Conservation (phyloP, 768 basidiomycete species). For the Gautieria morchelliformis region DNA sequence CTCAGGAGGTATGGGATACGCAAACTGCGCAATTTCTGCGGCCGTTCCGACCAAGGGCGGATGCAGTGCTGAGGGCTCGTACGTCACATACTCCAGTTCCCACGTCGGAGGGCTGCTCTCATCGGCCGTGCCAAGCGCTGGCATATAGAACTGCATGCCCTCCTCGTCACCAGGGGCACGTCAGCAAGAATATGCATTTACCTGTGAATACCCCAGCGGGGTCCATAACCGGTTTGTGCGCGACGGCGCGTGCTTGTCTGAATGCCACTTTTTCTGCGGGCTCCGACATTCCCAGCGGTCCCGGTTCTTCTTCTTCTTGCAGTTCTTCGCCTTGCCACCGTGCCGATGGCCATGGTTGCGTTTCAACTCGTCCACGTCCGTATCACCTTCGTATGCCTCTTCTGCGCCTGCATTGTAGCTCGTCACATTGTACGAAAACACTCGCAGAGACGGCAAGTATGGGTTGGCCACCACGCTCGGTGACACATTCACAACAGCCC, state of each 20-base stretch:
- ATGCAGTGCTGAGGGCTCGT: constrained; percentile 34
- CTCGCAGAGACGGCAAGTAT: constrained; percentile 70
- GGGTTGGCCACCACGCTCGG: constrained; percentile 84
- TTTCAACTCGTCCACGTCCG: constrained; percentile 16
- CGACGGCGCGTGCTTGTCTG: constrained; percentile 58
- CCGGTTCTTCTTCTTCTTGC: constrained; percentile 39
- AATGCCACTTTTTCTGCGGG: constrained; percentile 45
- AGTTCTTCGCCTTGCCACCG: constrained; percentile 35
- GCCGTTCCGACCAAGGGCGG: constrained; percentile 18
- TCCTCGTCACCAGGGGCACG: constrained; percentile 1
- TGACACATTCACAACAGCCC: constrained; percentile 68
- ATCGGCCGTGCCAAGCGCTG: constrained; percentile 39
- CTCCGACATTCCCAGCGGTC: constrained; percentile 59
- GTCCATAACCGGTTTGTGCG: constrained; percentile 59
- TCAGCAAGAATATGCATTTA: constrained; percentile 25
- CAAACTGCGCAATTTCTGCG: constrained; percentile 16
- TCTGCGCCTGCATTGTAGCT: constrained; percentile 5
- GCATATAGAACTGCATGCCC: constrained; percentile 52
- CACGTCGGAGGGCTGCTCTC: constrained; percentile 46
- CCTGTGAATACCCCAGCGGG: constrained; percentile 82
- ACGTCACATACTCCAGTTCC: constrained; percentile 75
- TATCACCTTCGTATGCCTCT: constrained; percentile 6
- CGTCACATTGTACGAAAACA: constrained; percentile 65
- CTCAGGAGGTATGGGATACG: constrained; percentile 45
- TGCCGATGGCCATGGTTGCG: constrained; percentile 42